A percentile compares a stretch with the other conserved stretches of the same genome.
phyloP scores from a whole-genome alignment of 306 rosid genomes.

The Adenanthera pavonina region DNA sequence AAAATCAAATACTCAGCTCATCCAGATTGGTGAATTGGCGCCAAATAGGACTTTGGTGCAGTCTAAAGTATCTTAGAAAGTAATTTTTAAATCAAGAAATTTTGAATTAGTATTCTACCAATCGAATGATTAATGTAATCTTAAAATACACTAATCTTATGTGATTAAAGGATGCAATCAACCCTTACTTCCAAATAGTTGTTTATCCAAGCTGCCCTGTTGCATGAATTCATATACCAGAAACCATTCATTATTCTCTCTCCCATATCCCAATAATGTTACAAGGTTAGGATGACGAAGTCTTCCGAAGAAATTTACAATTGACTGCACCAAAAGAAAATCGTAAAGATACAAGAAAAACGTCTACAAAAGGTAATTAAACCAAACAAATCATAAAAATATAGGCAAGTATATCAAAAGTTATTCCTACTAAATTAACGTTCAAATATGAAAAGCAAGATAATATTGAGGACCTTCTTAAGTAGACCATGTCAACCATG shows the following conservation, averaged over 20 bases:
- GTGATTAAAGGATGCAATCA: neutral
- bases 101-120: too few species aligned
- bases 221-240: conserved; percentile 78
- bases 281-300: conserved; percentile 89
- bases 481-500: too few species aligned
- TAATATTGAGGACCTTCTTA: too few species aligned
- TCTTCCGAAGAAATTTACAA: conserved; percentile 84
- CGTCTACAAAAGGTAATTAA: neutral
- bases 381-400: neutral
- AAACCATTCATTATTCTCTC: conserved; percentile 60
- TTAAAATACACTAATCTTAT: too few species aligned
- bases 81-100: too few species aligned
- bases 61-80: too few species aligned
- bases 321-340: conserved; percentile 59
- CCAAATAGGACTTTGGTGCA: too few species aligned
- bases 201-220: conserved; percentile 80
- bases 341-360: neutral
- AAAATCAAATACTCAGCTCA: too few species aligned
- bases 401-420: neutral
- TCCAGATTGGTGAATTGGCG: too few species aligned
- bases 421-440: neutral
- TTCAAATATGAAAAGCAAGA: too few species aligned
- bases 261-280: conserved; percentile 68
- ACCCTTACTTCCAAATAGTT: conserved; percentile 82
- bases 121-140: too few species aligned